Evolutionary conservation across 2,329 filamentous ascomycete species (phyloP), one percentile per base, ranked within the genome.

Genomic region (Trichoderma breve): DNA sequence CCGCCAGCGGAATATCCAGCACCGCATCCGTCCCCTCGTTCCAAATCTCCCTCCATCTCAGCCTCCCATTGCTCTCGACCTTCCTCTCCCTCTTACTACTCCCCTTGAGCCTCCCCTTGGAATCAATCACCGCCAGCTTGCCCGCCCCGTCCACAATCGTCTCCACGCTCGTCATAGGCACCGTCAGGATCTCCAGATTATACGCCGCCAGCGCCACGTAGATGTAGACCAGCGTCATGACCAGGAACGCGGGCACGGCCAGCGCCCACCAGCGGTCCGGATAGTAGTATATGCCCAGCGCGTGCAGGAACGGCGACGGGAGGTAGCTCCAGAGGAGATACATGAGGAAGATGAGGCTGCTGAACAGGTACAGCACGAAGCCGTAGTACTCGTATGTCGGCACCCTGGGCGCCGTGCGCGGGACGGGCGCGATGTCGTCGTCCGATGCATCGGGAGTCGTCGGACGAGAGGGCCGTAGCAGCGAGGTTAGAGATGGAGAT

Each of bases 331-430:
- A 98, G 12, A 91, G 84, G 15, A 91, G 83, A 80, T 89, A 92
- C 78, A 89, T 86, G 79, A 92, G 85, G 80, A 98, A 98, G 2
- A 90, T 90, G 66, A 96, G 85, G 26, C 91, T 93, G 74, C 92
- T 95, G 79, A 95, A 93, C 51, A 99, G 88, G 84, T 99, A 98
- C 64, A 99, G 88, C 69, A 97, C 95, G 83, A 99, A 99, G 80
- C 96, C 96, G 81, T 98, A 98, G 88, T 98, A 99, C 81, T 99
- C 96, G 84, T 99, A 98, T 0, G 96, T 99, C n/a, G 96, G 96
- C 3, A 99, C 95, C 80, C 96, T 94, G 2, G 96, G 96, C 69
- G 92, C 92, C 2, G 94, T 95, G 71, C 94, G 92, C 6, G 95
- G 93, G 21, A 97, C 89, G 62, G 94, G 92, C 5, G 94, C 93